Base-by-base conservation (phyloP, 108 stramenopile species). In the Seminavis robusta region DNA sequence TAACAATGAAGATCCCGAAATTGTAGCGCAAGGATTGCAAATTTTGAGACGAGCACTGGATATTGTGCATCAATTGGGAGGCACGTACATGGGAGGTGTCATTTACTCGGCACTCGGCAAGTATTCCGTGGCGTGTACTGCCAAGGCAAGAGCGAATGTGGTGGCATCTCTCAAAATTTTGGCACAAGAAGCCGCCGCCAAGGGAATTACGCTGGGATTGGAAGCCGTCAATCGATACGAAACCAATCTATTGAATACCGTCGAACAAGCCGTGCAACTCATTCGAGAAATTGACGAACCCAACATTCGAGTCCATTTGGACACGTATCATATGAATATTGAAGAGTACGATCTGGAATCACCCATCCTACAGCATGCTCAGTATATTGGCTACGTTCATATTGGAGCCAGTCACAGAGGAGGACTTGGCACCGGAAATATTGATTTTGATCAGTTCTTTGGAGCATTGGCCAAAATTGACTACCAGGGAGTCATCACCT, bases 271-370 rank as follows among this genome's bases (percentile, higher is more conserved):
- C n/a, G 3, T 49, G 1, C 4, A 49, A 4, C 19, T 49, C 5
- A 49, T 49, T 16, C 3, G 21, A 16, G 47, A 6, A 17, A 6
- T 49, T 31, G 47, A 23, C 3, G 47, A 49, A 31, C 47, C 47
- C 3, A 49, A 49, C 24, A 23, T 49, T 23, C n/a, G 17, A 49
- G 47, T 49, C 17, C 47, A 49, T 31, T 49, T 49, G 30, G 47
- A 49, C 21, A 23, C 24, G 5, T 49, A 49, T 23, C 47, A 49
- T 6, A 49, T 49, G 47, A 49, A 49, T 20, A 49, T 49, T 49
- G 47, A 49, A 6, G 47, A 49, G 21, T 16, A 49, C 17, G 21
- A 49, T 31, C 17, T 49, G 21, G 21, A 17, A 20, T 16, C 2
- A 3, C 47, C 47, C 47, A 23, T 49, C 29, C 21, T 49, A 23